phyloP scores from a whole-genome alignment of 2,329 filamentous ascomycete species.

The Dendrostoma leiphaemia region DNA sequence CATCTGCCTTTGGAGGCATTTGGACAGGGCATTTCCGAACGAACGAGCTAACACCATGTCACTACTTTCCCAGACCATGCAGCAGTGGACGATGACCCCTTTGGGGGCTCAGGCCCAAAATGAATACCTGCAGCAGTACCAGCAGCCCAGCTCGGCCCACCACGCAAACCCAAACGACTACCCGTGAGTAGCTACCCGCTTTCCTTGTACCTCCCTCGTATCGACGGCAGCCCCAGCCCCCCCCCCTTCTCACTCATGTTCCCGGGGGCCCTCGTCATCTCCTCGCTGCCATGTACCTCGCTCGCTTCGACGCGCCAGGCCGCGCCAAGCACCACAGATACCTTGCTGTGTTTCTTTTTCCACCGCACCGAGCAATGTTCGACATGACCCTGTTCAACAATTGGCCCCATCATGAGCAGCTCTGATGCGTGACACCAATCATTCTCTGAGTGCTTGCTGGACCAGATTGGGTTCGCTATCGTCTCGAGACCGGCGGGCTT shows the following conservation, averaged over 20 bases:
- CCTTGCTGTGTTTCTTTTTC: neutral
- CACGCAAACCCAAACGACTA: slow-evolving; percentile 45
- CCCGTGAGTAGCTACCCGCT: slow-evolving; percentile 52
- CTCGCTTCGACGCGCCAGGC: neutral
- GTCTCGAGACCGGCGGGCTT: too few relatives aligned
- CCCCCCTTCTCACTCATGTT: neutral
- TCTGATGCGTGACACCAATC: neutral
- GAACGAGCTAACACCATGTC: slow-evolving; percentile 19
- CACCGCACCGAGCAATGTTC: neutral
- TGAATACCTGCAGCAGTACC: slow-evolving; percentile 46
- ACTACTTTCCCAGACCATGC: slow-evolving; percentile 47
- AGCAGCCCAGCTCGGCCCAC: slow-evolving; percentile 50
- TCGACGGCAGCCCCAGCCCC: slow-evolving; percentile 18
- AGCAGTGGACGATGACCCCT: slow-evolving; percentile 61
- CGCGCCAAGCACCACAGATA: slow-evolving; percentile 17
- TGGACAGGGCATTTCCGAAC: neutral
- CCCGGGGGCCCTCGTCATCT: neutral
- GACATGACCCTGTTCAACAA: neutral
- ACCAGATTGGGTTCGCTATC: too few relatives aligned
- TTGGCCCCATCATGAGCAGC: neutral
- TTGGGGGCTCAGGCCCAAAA: slow-evolving; percentile 30
- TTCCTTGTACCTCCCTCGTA: slow-evolving; percentile 28
- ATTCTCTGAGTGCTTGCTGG: too few relatives aligned
- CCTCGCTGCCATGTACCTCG: slow-evolving; percentile 16
- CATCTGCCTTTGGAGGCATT: too few relatives aligned